These are phyloP conservation scores for Parascedosporium putredinis DNA, from an alignment of 2,329 filamentous ascomycete genomes.

Conservation along the genomic window DNA sequence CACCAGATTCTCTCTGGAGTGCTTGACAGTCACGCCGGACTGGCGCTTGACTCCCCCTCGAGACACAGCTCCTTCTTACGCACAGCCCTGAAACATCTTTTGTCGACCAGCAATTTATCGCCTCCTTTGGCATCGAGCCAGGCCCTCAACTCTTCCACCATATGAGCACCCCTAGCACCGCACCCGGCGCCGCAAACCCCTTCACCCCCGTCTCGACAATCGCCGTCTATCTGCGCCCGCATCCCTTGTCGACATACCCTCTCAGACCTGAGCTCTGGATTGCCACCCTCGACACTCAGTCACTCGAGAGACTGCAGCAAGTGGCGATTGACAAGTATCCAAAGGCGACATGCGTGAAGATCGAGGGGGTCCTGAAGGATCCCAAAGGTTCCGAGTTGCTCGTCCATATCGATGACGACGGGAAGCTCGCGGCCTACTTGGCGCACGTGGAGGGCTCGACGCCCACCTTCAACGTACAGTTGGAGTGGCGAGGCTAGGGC, in stretches of 20 bases:
- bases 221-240: conserved; percentile 59
- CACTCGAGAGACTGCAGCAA: conserved; percentile 53
- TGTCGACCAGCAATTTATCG: conserved; percentile 21
- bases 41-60: conserved; percentile 24
- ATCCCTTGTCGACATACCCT: conserved; percentile 49
- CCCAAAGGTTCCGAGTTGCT: conserved; percentile 48
- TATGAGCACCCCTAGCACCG: no score
- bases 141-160: conserved; percentile 16
- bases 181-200: no score
- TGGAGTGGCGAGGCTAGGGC: conserved; percentile 18
- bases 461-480: conserved; percentile 32
- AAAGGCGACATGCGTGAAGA: conserved; percentile 43
- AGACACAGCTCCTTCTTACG: conserved; percentile 27
- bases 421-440: conserved; percentile 63
- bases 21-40: conserved; percentile 6
- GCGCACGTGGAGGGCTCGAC: conserved; percentile 43
- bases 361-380: conserved; percentile 58
- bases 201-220: no score
- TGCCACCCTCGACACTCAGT: conserved; percentile 46
- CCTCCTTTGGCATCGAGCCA: conserved; percentile 19
- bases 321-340: conserved; percentile 51
- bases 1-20: background rate
- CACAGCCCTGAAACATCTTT: conserved; percentile 27
- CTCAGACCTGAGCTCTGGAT: conserved; percentile 51
- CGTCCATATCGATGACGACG: conserved; percentile 58